Percentiles rank a stretch among this genome's conserved stretches.
Conservation (phyloP, 257 asterid genomes). For the Coffea eugenioides region DNA sequence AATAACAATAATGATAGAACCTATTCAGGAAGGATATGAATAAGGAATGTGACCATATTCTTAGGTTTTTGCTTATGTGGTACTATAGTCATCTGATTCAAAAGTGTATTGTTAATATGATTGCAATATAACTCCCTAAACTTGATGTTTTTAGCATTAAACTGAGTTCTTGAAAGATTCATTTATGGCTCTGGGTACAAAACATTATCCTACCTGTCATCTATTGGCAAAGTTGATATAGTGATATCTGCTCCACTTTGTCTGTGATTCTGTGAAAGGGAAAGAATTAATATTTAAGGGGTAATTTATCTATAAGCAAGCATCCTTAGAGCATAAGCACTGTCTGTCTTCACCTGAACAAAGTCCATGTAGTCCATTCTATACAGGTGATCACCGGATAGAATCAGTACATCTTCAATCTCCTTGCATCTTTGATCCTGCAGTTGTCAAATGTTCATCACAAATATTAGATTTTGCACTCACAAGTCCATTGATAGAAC, state of each 20-base stretch:
- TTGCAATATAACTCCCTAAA: background rate
- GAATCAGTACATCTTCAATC: slow-evolving; percentile 91
- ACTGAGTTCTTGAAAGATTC: background rate
- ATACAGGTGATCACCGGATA: slow-evolving; percentile 96
- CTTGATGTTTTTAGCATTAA: background rate
- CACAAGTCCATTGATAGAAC: background rate
- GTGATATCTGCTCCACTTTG: slow-evolving; percentile 98
- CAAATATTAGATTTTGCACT: background rate
- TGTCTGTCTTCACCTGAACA: slow-evolving; percentile 56
- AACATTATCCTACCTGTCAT: slow-evolving; percentile 52
- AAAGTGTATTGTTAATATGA: background rate
- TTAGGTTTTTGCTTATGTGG: background rate
- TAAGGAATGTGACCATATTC: background rate
- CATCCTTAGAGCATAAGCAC: background rate
- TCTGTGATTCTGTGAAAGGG: slow-evolving; percentile 67
- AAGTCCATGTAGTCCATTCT: slow-evolving; percentile 98
- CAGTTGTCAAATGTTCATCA: slow-evolving; percentile 3
- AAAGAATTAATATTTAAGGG: slow-evolving; percentile 8
- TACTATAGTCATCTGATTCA: background rate
- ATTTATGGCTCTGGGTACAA: background rate
- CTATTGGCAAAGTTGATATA: slow-evolving; percentile 72
- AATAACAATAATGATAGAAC: background rate
- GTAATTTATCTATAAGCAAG: background rate
- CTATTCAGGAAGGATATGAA: background rate
- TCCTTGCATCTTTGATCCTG: slow-evolving; percentile 95